phyloP scores from a whole-genome alignment of 2,329 filamentous ascomycete species.

The Hymenoscyphus scutula region DNA sequence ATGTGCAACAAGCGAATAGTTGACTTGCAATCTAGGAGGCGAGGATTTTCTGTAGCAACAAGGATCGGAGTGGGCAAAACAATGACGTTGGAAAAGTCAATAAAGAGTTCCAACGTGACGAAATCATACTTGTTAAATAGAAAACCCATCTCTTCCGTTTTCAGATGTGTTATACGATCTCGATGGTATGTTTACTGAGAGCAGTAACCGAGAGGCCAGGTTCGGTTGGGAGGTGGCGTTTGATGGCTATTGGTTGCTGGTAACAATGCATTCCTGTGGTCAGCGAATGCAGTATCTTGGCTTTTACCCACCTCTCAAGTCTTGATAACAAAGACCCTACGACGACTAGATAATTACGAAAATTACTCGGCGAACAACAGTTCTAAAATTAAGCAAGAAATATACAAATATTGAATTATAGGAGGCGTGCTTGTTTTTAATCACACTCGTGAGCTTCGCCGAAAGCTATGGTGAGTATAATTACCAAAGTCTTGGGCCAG shows the following conservation, averaged over 20 bases:
- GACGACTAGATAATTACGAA: no score
- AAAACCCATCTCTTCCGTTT: background rate
- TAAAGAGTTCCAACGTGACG: background rate
- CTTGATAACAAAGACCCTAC: no score
- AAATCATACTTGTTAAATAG: background rate
- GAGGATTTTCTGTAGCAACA: background rate
- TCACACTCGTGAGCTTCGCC: no score
- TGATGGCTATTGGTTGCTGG: background rate
- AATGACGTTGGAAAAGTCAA: background rate
- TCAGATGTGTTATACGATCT: background rate
- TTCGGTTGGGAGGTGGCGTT: background rate
- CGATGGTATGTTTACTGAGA: background rate
- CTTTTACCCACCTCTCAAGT: no score
- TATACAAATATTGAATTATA: no score
- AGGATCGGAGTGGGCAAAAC: background rate
- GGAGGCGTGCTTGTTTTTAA: no score
- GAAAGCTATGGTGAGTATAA: no score
- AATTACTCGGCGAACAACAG: no score
- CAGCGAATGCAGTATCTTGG: background rate
- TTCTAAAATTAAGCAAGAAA: no score
- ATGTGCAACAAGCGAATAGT: background rate
- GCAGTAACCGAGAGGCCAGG: background rate
- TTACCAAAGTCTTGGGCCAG: no score
- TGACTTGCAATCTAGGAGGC: background rate
- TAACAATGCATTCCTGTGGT: background rate